Evolutionary conservation across 306 rosid genomes (phyloP).

Genomic region (Calophaca sinica): DNA sequence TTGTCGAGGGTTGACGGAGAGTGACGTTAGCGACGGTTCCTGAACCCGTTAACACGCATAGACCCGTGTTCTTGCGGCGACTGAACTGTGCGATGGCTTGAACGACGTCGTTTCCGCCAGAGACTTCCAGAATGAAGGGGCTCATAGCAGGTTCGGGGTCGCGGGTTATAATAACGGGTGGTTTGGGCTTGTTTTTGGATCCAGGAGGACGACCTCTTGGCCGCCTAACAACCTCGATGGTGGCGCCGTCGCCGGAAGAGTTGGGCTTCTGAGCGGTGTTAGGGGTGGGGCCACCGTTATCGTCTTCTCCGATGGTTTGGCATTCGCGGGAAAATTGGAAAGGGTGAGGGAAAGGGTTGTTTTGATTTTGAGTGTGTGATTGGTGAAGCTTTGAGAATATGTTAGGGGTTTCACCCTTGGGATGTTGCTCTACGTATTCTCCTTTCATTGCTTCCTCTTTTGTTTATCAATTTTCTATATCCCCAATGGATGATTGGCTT

Average conservation of each 20-base stretch:
- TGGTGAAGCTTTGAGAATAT: conserved; percentile 85
- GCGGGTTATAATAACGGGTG: conserved; percentile 69
- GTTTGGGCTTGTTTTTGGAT: conserved; percentile 86
- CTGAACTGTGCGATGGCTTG: conserved; percentile 75
- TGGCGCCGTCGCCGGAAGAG: conserved; percentile 71
- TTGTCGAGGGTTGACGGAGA: conserved; percentile 81
- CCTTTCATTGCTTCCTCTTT: conserved; percentile 60
- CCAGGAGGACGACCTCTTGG: conserved; percentile 97
- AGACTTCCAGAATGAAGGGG: conserved; percentile 84
- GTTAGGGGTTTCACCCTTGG: conserved; percentile 49
- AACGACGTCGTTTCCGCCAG: conserved; percentile 83
- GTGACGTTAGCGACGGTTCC: conserved; percentile 85
- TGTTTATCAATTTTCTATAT: neutral
- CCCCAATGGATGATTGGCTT: conserved; percentile 39
- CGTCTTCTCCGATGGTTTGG: conserved; percentile 54
- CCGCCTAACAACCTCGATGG: conserved; percentile 75
- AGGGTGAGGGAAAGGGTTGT: conserved; percentile 55
- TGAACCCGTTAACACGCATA: conserved; percentile 74
- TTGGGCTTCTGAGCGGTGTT: conserved; percentile 28
- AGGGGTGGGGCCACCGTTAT: conserved; percentile 40
- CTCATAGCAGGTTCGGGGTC: conserved; percentile 86
- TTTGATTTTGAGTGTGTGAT: conserved; percentile 19
- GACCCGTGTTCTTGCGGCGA: conserved; percentile 70
- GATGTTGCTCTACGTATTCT: conserved; percentile 59
- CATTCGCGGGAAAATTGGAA: conserved; percentile 53